Base-by-base conservation (phyloP, 306 rosid genomes). In the Vigna angularis region DNA sequence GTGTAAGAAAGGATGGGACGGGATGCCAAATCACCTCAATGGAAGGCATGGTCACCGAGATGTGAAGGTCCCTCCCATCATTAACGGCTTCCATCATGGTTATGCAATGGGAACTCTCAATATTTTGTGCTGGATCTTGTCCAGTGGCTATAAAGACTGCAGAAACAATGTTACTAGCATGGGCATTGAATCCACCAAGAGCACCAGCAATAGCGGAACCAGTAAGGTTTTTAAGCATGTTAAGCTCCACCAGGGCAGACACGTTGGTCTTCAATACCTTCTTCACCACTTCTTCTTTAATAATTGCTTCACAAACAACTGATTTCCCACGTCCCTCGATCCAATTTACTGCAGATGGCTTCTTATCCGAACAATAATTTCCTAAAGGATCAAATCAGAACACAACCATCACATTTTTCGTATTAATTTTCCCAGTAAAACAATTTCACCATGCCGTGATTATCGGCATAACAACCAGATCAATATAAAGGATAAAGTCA, bases 321-420 rank as follows among this genome's bases (percentile, higher is more conserved):
- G 96, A 90, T 83, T 90, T 90, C 9, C 96, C 96, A 9, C 96
- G 91, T 55, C 96, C 96, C 84, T 90, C 96, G 24, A 90, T 90
- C 96, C 96, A 90, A 80, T 90, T 90, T 61, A 90, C 87, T 14
- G 95, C 95, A 17, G 96, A 88, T 30, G 96, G 88, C 75, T 90
- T 90, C 93, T 91, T 91, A 85, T 91, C 93, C 57, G 97, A 86
- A 80, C 97, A 91, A 75, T 74, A 91, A 66, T 91, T 90, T 50
- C 96, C 95, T 90, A 32, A 22, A 78, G 65, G 72, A 82, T 24
- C 28, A 12, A 69, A 17, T 20, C 50, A 74, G 63, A 12, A 45
- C 36, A 58, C 10, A 81, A 68, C 64, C 47, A 22, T 65, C 42
- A 56, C 61, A 58, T 66, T 51, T 70, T 71, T 20, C 3, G 56